phyloP scores from a whole-genome alignment of 129 eudicot genomes.

The Lonicera japonica region DNA sequence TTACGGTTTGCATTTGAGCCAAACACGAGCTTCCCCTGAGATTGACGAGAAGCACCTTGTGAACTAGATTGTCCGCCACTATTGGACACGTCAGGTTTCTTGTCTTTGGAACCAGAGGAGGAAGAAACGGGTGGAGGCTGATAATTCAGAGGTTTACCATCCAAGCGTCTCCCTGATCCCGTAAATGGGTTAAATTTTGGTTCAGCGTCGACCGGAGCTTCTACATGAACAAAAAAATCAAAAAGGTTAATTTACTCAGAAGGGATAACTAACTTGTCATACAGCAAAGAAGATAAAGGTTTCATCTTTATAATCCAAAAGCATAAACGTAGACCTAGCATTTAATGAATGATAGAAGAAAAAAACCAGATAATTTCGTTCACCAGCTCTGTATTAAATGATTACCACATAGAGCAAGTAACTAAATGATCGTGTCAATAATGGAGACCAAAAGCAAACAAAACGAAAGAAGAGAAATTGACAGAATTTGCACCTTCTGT shows the following conservation, averaged over 20 bases:
- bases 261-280: neutral
- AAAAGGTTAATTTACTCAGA: conserved; percentile 1
- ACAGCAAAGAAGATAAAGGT: neutral
- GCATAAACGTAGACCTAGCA: too few species aligned
- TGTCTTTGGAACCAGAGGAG: conserved; percentile 47
- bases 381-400: neutral
- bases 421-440: neutral
- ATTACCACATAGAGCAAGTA: neutral
- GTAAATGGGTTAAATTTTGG: conserved; percentile 85
- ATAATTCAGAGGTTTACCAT: conserved; percentile 63
- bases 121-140: conserved; percentile 43
- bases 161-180: conserved; percentile 73
- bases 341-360: too few species aligned
- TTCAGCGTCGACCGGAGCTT: conserved; percentile 49
- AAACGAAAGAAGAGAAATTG: neutral
- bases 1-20: conserved; percentile 61
- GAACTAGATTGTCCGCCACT: conserved; percentile 47
- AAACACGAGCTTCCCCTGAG: conserved; percentile 91
- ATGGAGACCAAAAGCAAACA: neutral
- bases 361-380: too few species aligned
- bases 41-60: conserved; percentile 54
- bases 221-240: conserved; percentile 25
- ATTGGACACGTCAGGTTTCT: conserved; percentile 36
- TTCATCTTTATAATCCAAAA: too few species aligned
- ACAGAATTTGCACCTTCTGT: conserved; percentile 45